Conservation (phyloP, 345 rosid genomes). For the Euphorbia peplus region DNA sequence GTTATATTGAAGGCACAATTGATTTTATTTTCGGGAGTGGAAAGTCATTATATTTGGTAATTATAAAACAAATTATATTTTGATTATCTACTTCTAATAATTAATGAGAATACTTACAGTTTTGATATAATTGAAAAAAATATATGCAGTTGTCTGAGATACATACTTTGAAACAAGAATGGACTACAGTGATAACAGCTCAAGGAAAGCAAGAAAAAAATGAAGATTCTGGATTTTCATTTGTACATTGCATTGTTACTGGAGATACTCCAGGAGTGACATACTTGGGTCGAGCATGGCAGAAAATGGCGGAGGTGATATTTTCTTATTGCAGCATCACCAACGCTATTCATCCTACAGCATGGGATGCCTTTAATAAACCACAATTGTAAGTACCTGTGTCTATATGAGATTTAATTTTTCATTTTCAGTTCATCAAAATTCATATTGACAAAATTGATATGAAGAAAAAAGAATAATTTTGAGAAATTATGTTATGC, state of each 20-base stretch:
- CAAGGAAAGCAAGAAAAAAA: constrained; percentile 38
- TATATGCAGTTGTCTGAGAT: constrained; percentile 32
- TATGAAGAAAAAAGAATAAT: too few species aligned
- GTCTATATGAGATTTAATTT: too few species aligned
- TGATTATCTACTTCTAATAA: too few species aligned
- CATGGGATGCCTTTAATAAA: constrained; percentile 46
- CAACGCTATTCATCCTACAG: constrained; percentile 32
- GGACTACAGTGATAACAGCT: constrained; percentile 53
- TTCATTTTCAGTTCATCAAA: too few species aligned
- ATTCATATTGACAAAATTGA: too few species aligned
- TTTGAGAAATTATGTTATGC: too few species aligned
- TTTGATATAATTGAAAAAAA: too few species aligned
- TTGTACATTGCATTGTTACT: constrained; percentile 51
- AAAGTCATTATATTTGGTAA: constrained; percentile 57
- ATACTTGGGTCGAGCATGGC: constrained; percentile 68
- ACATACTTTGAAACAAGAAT: constrained; percentile 31
- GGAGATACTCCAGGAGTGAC: constrained; percentile 36
- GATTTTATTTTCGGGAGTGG: constrained; percentile 79
- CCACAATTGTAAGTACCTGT: constrained; percentile 9
- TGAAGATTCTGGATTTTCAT: constrained; percentile 50
- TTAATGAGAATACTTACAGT: too few species aligned
- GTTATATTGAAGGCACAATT: constrained; percentile 68
- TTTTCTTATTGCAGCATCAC: constrained; percentile 48
- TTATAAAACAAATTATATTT: too few species aligned
- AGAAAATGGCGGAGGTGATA: constrained; percentile 28